Conservation (phyloP, 257 asterid species). For the Solanum dulcamara region DNA sequence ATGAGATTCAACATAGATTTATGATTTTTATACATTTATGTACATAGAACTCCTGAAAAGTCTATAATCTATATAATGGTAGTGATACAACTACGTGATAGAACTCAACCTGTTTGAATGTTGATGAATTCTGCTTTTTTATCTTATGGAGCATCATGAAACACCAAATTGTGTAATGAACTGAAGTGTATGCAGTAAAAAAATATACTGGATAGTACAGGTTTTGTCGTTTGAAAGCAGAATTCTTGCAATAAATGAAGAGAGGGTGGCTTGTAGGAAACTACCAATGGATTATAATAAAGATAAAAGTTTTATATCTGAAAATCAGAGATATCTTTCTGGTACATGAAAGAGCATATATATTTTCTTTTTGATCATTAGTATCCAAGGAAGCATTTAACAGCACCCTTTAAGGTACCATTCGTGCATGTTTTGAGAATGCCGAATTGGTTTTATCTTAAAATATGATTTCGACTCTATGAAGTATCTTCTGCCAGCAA, state of each 20-base stretch:
- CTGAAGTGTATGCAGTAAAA: not conserved
- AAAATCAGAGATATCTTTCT: not conserved
- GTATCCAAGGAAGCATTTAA: not conserved
- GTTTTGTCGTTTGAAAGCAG: not conserved
- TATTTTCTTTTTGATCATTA: not conserved
- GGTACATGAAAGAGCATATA: not conserved
- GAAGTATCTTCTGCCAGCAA: not conserved
- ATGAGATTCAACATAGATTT: not conserved
- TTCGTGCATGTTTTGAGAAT: not conserved
- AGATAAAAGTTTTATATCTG: not conserved
- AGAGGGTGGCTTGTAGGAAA: not conserved
- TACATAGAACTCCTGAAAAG: not conserved
- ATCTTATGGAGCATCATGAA: not conserved
- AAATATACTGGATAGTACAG: not conserved
- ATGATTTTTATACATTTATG: not conserved
- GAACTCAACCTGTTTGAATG: not conserved
- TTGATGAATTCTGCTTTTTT: not conserved
- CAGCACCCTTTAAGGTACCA: not conserved
- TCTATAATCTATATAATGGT: not conserved
- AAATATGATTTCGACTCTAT: not conserved
- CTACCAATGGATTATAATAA: not conserved
- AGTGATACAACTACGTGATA: not conserved
- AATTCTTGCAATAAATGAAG: not conserved
- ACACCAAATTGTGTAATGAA: not conserved
- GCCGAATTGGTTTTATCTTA: not conserved